Evolutionary conservation across 768 basidiomycete genomes (phyloP).

Genomic region (Tulasnella sp.): DNA sequence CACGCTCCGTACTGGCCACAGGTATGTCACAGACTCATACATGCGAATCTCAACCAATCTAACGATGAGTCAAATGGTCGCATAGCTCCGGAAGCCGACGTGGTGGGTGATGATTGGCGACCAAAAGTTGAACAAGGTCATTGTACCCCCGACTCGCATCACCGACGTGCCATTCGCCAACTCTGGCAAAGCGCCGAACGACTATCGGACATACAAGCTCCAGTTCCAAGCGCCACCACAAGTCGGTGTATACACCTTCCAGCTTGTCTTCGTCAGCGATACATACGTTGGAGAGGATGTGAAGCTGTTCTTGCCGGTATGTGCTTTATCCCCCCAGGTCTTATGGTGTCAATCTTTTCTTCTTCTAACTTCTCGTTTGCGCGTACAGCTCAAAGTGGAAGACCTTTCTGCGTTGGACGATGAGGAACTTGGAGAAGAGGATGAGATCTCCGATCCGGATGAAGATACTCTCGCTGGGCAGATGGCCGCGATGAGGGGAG

Average conservation of each 20-base stretch:
- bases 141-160: conserved; percentile 78
- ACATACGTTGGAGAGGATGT: conserved; percentile 78
- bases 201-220: conserved; percentile 75
- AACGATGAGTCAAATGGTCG: not conserved
- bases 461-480: conserved; percentile 95
- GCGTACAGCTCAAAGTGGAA: conserved; percentile 87
- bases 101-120: conserved; percentile 93
- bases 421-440: conserved; percentile 57
- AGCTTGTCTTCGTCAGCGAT: conserved; percentile 74
- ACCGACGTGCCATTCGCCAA: conserved; percentile 62
- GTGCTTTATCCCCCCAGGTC: conserved; percentile 23
- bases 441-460: conserved; percentile 96
- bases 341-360: not conserved
- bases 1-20: conserved; percentile 91
- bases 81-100: conserved; percentile 71
- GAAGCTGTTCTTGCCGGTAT: conserved; percentile 55
- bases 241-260: conserved; percentile 80
- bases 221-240: conserved; percentile 91
- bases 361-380: conserved; percentile 1
- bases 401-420: conserved; percentile 46
- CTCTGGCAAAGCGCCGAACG: conserved; percentile 35
- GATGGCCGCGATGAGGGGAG: conserved; percentile 93
- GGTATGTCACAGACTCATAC: conserved; percentile 35
- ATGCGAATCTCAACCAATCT: not conserved
- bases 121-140: conserved; percentile 69